These are phyloP conservation scores for Dalechampia spathulata DNA, from an alignment of 441 rosid genomes.

Conservation along the genomic window DNA sequence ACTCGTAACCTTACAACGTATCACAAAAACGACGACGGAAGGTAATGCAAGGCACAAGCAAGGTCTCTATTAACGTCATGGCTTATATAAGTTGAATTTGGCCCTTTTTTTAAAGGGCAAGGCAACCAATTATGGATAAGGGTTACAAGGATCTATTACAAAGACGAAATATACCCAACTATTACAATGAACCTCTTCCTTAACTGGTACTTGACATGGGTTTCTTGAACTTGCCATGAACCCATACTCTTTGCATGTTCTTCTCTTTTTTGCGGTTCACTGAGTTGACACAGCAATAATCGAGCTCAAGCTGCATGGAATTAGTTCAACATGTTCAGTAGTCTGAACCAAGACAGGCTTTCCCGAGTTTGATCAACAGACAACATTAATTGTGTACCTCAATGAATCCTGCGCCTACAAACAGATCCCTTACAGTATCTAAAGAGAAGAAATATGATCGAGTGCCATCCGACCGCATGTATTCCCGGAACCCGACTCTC, in stretches of 20 bases:
- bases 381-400: conserved; percentile 35
- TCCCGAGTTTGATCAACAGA: background rate
- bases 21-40: too few relatives aligned
- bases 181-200: too few relatives aligned
- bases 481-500: conserved; percentile 72
- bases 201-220: conserved; percentile 21
- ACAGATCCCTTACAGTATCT: conserved; percentile 53
- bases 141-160: too few relatives aligned
- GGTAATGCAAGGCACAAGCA: too few relatives aligned
- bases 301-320: conserved; percentile 62
- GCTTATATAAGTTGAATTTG: too few relatives aligned
- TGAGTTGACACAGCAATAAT: conserved; percentile 73
- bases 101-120: too few relatives aligned
- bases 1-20: too few relatives aligned
- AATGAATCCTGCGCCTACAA: conserved; percentile 55
- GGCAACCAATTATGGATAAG: too few relatives aligned
- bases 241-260: conserved; percentile 80
- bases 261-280: conserved; percentile 61
- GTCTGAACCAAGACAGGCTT: too few relatives aligned
- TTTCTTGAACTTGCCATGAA: conserved; percentile 86
- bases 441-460: conserved; percentile 82
- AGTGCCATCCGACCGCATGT: conserved; percentile 74
- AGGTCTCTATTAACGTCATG: too few relatives aligned
- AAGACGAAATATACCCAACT: too few relatives aligned
- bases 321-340: conserved; percentile 4